Conservation (phyloP, 2,329 filamentous ascomycete genomes). For the Aaosphaeria arxii region DNA sequence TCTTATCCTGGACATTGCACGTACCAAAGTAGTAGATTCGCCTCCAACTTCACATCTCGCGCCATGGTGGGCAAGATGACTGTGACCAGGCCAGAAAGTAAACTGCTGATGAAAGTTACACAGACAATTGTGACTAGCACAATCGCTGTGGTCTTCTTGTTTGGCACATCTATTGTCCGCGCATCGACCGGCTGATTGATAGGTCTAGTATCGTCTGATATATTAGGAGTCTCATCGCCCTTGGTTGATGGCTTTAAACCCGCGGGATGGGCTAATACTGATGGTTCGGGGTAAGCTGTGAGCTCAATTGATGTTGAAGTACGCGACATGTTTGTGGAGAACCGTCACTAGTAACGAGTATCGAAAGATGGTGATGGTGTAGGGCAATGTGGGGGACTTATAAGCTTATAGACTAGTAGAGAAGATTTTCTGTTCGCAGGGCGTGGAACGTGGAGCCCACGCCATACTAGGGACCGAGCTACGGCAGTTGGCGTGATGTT, state of each 20-base stretch:
- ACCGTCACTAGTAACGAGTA: too few relatives aligned
- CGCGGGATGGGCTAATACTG: slow-evolving; percentile 9
- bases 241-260: slow-evolving; percentile 9
- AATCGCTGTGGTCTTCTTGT: slow-evolving; percentile 23
- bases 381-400: too few relatives aligned
- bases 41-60: slow-evolving; percentile 19
- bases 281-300: slow-evolving; percentile 6
- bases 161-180: slow-evolving; percentile 12
- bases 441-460: too few relatives aligned
- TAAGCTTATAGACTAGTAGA: too few relatives aligned
- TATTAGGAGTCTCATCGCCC: slow-evolving; percentile 4
- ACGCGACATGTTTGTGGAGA: slow-evolving; percentile 15
- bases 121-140: slow-evolving; percentile 25
- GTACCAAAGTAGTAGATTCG: slow-evolving; percentile 28
- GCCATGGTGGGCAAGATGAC: slow-evolving; percentile 45
- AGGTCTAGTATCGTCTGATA: slow-evolving; percentile 7
- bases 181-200: slow-evolving; percentile 12
- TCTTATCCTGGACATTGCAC: not conserved
- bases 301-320: slow-evolving; percentile 26
- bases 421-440: too few relatives aligned
- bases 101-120: slow-evolving; percentile 21
- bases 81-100: slow-evolving; percentile 39
- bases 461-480: too few relatives aligned
- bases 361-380: too few relatives aligned
- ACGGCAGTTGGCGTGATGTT: too few relatives aligned